Evolutionary conservation across 2,329 filamentous ascomycete genomes (phyloP).

Genomic region (Aspergillus versicolor): DNA sequence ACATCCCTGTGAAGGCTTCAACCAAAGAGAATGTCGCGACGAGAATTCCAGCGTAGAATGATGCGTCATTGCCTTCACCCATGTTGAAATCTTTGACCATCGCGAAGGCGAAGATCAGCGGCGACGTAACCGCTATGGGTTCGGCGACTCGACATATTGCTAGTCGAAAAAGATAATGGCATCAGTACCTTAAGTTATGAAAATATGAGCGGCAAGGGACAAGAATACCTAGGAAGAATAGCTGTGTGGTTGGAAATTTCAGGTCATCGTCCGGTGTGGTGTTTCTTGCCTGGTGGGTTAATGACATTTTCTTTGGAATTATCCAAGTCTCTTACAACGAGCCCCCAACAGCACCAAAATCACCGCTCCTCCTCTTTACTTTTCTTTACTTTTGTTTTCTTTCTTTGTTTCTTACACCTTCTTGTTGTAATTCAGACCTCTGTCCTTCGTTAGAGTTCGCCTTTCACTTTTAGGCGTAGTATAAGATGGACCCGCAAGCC

Average conservation of each 20-base stretch:
- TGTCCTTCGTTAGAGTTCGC: neutral
- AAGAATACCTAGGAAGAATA: slow-evolving; percentile 75
- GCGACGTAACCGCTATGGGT: slow-evolving; percentile 83
- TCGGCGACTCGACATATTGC: slow-evolving; percentile 91
- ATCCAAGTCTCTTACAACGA: slow-evolving; percentile 54
- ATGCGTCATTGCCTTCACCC: slow-evolving; percentile 71
- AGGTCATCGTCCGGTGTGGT: slow-evolving; percentile 62
- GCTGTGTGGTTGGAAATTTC: slow-evolving; percentile 74
- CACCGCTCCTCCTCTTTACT: slow-evolving; percentile 1
- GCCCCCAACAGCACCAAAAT: slow-evolving; percentile 20
- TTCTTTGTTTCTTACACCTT: neutral
- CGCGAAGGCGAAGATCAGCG: slow-evolving; percentile 88
- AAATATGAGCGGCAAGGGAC: slow-evolving; percentile 1
- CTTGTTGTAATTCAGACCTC: neutral
- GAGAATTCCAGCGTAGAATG: slow-evolving; percentile 82
- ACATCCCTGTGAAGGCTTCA: slow-evolving; percentile 81
- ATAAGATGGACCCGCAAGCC: neutral
- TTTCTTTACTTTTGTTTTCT: neutral
- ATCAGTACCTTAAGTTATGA: neutral
- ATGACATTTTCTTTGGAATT: slow-evolving; percentile 55
- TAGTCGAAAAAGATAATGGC: slow-evolving; percentile 35
- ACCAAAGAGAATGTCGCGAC: slow-evolving; percentile 82
- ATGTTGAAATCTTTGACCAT: slow-evolving; percentile 75
- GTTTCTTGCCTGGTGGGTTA: slow-evolving; percentile 57
- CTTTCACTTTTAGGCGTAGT: neutral